These are phyloP conservation scores for Pythium phragmiticola DNA, from an alignment of 352 stramenopile species.

Conservation along the genomic window DNA sequence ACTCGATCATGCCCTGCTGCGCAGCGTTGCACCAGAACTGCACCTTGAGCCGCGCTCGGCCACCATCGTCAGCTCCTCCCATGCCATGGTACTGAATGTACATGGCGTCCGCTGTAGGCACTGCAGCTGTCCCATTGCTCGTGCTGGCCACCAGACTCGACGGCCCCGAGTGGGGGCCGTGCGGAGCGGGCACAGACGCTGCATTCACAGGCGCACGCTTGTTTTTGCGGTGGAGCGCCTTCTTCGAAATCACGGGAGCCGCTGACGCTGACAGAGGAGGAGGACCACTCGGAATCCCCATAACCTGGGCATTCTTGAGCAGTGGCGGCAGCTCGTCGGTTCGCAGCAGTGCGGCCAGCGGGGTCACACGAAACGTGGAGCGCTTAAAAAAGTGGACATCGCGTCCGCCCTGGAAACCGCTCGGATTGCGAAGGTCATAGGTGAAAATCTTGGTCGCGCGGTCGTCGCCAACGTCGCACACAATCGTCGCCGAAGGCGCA, in stretches of 20 bases:
- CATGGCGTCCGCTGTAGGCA: conserved; percentile 8
- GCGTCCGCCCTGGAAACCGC: conserved; percentile 7
- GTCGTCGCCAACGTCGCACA: background rate
- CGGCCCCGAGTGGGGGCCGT: background rate
- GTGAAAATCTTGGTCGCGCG: background rate
- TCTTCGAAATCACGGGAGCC: conserved; percentile 19
- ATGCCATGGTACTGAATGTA: conserved; percentile 44
- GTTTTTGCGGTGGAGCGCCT: conserved; percentile 38
- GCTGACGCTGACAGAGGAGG: background rate
- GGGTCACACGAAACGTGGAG: conserved; percentile 48
- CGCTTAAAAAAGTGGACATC: conserved; percentile 34
- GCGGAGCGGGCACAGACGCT: too few relatives aligned
- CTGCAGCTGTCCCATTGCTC: background rate
- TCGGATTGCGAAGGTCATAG: conserved; percentile 16
- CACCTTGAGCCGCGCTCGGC: conserved; percentile 37
- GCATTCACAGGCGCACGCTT: conserved; percentile 25
- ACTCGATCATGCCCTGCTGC: conserved; percentile 54
- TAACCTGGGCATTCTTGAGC: background rate
- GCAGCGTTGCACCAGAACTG: conserved; percentile 50
- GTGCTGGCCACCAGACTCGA: conserved; percentile 2
- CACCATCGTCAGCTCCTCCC: conserved; percentile 26
- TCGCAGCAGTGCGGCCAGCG: conserved; percentile 38
- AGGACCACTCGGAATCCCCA: background rate
- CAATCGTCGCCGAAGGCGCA: background rate
- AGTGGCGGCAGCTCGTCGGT: conserved; percentile 34